A percentile compares a stretch with the other conserved stretches of the same genome.
These are phyloP conservation scores for Acanthamoeba pearcei DNA, from an alignment of 208 protist species.

Conservation along the genomic window DNA sequence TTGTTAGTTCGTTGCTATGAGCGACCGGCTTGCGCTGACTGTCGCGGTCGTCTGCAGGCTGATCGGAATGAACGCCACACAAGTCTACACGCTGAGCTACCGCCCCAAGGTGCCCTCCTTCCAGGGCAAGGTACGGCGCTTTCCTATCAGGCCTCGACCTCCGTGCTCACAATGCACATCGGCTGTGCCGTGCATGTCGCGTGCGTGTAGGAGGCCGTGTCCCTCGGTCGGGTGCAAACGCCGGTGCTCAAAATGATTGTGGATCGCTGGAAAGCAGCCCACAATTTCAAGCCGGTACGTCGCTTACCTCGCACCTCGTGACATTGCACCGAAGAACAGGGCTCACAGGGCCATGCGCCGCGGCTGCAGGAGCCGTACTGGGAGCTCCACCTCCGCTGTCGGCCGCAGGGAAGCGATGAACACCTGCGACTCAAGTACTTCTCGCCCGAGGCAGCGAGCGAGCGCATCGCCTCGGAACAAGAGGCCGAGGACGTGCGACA, in stretches of 20 bases:
- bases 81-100: conserved; percentile 73
- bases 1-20: neutral
- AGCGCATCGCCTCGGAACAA: conserved; percentile 44
- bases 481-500: conserved; percentile 42
- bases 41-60: neutral
- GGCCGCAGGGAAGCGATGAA: conserved; percentile 12
- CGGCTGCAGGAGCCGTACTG: conserved; percentile 47
- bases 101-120: conserved; percentile 67
- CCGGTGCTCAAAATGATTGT: conserved; percentile 71
- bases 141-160: neutral
- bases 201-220: conserved; percentile 9
- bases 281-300: conserved; percentile 53
- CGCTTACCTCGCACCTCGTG: neutral
- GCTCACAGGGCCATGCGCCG: neutral
- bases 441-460: conserved; percentile 1
- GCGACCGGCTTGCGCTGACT: neutral
- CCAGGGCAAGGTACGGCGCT: conserved; percentile 37
- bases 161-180: neutral
- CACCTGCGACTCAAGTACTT: conserved; percentile 66
- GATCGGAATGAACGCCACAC: conserved; percentile 70
- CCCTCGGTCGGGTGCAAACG: conserved; percentile 70
- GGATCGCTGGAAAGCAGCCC: conserved; percentile 34
- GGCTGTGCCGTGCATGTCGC: neutral
- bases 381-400: conserved; percentile 36
- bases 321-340: no score